Evolutionary conservation across 1,284 basidiomycete genomes (phyloP).

Genomic region (Pseudozyma sp.): DNA sequence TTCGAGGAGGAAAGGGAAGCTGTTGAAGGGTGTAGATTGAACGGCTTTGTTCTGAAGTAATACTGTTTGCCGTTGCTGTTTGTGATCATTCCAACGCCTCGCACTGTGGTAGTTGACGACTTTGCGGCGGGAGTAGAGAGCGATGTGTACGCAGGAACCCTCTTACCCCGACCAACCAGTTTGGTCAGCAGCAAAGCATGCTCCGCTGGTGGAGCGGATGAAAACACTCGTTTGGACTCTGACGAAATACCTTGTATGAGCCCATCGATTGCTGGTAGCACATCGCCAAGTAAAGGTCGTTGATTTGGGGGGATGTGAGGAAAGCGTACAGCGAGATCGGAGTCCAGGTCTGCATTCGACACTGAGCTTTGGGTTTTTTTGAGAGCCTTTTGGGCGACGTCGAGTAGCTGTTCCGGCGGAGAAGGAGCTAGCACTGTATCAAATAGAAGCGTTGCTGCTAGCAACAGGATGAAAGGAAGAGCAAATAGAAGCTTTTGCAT

Average conservation of each 20-base stretch:
- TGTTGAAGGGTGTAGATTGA: not conserved
- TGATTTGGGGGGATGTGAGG: too few species aligned
- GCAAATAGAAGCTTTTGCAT: too few species aligned
- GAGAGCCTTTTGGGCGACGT: too few species aligned
- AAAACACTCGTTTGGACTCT: not conserved
- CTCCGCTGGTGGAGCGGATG: not conserved
- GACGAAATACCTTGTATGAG: not conserved
- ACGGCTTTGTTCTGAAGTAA: constrained; percentile 8
- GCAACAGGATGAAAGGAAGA: too few species aligned
- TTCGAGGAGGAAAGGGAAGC: too few species aligned
- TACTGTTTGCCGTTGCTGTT: not conserved
- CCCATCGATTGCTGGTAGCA: not conserved
- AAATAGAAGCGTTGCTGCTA: too few species aligned
- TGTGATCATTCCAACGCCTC: not conserved
- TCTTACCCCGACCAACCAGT: not conserved
- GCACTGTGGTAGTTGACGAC: not conserved
- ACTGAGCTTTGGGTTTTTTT: too few species aligned
- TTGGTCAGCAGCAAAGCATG: constrained; percentile 6
- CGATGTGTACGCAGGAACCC: not conserved
- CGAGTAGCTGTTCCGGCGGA: too few species aligned
- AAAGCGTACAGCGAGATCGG: too few species aligned
- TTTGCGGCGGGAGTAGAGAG: not conserved
- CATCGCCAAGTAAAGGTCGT: too few species aligned
- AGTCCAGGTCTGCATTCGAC: too few species aligned
- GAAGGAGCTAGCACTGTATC: too few species aligned